phyloP scores from a whole-genome alignment of 1,139 yeast genomes.

The Geotrichum phurueaensis region DNA sequence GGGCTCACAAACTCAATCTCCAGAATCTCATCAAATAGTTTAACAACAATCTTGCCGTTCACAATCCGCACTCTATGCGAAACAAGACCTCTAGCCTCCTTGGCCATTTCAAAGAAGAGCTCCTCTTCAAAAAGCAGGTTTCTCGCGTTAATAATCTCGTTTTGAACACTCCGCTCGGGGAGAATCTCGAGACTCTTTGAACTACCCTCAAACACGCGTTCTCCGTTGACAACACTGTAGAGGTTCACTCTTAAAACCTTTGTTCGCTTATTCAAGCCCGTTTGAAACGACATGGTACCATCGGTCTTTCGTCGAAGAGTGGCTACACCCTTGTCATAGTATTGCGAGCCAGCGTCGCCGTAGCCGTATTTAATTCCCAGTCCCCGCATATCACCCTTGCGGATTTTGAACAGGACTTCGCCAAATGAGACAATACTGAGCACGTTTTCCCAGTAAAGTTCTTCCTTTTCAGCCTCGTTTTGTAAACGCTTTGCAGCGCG shows the following conservation, averaged over 20 bases:
- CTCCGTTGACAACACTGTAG: constrained; percentile 25
- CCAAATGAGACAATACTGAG: constrained; percentile 49
- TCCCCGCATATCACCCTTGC: constrained; percentile 48
- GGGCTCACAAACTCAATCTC: constrained; percentile 59
- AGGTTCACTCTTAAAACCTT: constrained; percentile 40
- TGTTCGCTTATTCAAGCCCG: constrained; percentile 30
- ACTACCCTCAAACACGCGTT: constrained; percentile 25
- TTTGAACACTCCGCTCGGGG: constrained; percentile 23
- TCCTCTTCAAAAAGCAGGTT: constrained; percentile 83
- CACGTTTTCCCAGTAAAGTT: constrained; percentile 65
- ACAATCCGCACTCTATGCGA: constrained; percentile 66
- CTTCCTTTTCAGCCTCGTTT: constrained; percentile 56
- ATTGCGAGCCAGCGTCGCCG: constrained; percentile 83
- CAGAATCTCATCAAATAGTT: constrained; percentile 57
- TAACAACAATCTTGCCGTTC: constrained; percentile 58
- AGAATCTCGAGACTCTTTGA: constrained; percentile 19
- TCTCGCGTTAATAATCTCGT: constrained; percentile 41
- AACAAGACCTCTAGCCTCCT: constrained; percentile 69
- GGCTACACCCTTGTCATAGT: constrained; percentile 69
- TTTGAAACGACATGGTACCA: constrained; percentile 32
- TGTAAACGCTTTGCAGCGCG: constrained; percentile 48
- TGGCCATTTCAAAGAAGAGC: constrained; percentile 41
- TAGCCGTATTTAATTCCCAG: constrained; percentile 85
- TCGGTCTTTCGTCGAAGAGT: constrained; percentile 43
- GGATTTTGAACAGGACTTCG: constrained; percentile 68